Evolutionary conservation across 2,329 filamentous ascomycete genomes (phyloP).

Genomic region (Beauveria varroae): DNA sequence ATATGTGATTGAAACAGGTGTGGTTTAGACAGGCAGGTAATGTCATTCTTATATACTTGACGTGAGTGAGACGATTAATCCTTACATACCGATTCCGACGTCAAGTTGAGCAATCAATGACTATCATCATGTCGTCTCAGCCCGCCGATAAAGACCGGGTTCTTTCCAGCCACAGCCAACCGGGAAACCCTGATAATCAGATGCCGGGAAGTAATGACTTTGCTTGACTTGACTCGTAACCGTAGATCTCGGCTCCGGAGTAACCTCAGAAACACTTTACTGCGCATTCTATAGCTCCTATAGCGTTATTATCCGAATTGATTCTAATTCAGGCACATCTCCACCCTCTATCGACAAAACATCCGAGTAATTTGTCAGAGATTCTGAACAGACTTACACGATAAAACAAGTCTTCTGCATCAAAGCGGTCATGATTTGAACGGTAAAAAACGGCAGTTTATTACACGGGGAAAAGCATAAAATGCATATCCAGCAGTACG

Average conservation of each 20-base stretch:
- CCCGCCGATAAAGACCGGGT: too few species aligned
- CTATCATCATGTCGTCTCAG: not conserved
- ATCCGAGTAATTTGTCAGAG: not conserved
- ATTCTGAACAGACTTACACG: not conserved
- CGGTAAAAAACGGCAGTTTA: too few species aligned
- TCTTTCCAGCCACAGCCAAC: not conserved
- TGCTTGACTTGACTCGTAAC: not conserved
- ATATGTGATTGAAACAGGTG: not conserved
- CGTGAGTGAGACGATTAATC: not conserved
- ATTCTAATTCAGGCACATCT: not conserved
- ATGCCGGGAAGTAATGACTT: too few species aligned
- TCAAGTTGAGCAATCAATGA: not conserved
- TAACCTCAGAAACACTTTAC: not conserved
- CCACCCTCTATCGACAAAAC: not conserved
- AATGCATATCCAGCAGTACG: too few species aligned
- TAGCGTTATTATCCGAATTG: not conserved
- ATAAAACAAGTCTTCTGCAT: not conserved
- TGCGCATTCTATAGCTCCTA: not conserved
- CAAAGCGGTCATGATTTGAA: not conserved
- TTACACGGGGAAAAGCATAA: too few species aligned
- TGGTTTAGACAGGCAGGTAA: not conserved
- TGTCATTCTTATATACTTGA: not conserved
- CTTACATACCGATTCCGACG: not conserved
- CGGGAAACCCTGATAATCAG: not conserved
- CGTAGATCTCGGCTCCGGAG: not conserved